phyloP scores from a whole-genome alignment of 2,329 filamentous ascomycete genomes.

The Fusarium circinatum region DNA sequence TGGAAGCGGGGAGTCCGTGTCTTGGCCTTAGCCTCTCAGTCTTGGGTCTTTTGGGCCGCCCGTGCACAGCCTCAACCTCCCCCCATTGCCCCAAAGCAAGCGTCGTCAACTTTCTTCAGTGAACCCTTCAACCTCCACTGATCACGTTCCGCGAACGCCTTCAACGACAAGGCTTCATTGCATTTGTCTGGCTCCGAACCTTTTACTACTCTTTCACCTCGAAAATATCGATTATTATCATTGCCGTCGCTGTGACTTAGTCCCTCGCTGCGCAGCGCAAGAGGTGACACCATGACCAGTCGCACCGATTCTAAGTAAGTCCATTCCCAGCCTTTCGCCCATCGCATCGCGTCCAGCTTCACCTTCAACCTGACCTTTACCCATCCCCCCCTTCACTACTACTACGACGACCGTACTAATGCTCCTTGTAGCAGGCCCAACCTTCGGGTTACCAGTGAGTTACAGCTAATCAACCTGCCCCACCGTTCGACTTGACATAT shows the following conservation, averaged over 20 bases:
- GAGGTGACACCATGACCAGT: conserved; percentile 47
- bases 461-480: conserved; percentile 36
- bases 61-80: conserved; percentile 48
- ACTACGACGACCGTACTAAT: conserved; percentile 45
- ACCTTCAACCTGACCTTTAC: neutral
- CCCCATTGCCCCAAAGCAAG: conserved; percentile 36
- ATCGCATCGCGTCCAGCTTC: conserved; percentile 22
- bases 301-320: conserved; percentile 53
- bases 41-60: conserved; percentile 41
- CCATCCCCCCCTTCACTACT: neutral
- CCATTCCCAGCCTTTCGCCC: conserved; percentile 12
- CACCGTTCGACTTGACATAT: conserved; percentile 41
- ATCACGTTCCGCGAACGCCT: conserved; percentile 24
- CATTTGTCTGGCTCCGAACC: conserved; percentile 27
- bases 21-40: conserved; percentile 7
- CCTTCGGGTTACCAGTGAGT: conserved; percentile 90
- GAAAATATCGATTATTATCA: conserved; percentile 28
- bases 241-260: conserved; percentile 39
- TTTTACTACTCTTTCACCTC: neutral
- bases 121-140: conserved; percentile 28
- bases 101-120: conserved; percentile 44
- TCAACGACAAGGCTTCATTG: conserved; percentile 33
- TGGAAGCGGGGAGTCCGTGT: conserved; percentile 45
- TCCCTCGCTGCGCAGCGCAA: conserved; percentile 43
- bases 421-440: conserved; percentile 74